These are phyloP conservation scores for Clonostachys byssicola DNA, from an alignment of 2,329 filamentous ascomycete genomes.

Conservation along the genomic window DNA sequence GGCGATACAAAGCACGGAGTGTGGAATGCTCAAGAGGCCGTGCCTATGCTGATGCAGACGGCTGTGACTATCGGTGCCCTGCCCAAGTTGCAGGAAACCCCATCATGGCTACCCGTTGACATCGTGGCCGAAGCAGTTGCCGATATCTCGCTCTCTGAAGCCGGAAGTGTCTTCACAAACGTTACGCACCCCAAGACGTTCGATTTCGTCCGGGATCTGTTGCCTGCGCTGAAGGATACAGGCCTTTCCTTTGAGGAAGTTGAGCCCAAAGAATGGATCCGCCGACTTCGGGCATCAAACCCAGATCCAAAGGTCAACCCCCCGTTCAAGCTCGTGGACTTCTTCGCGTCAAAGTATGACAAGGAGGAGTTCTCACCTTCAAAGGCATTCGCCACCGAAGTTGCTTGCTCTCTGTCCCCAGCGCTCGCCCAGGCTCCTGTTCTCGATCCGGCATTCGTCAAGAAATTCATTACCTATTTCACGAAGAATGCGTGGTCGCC, in stretches of 20 bases:
- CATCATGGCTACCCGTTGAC: constrained; percentile 37
- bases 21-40: constrained; percentile 48
- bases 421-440: constrained; percentile 30
- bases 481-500: constrained; percentile 31
- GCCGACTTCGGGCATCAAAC: constrained; percentile 33
- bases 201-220: constrained; percentile 43
- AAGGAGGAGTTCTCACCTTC: constrained; percentile 32
- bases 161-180: constrained; percentile 31
- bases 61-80: constrained; percentile 39
- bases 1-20: constrained; percentile 39
- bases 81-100: constrained; percentile 38
- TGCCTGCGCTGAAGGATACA: constrained; percentile 37
- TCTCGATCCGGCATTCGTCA: constrained; percentile 20
- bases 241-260: constrained; percentile 42
- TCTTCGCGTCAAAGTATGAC: constrained; percentile 31
- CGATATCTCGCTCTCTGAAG: constrained; percentile 16
- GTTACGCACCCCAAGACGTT: constrained; percentile 42
- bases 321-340: constrained; percentile 47
- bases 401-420: constrained; percentile 32
- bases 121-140: constrained; percentile 26
- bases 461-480: constrained; percentile 30
- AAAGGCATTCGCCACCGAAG: constrained; percentile 33
- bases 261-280: constrained; percentile 35
- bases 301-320: constrained; percentile 41
- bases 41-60: constrained; percentile 46